Conservation (phyloP, 331 rosid species). For the Pyrus hybrid region DNA sequence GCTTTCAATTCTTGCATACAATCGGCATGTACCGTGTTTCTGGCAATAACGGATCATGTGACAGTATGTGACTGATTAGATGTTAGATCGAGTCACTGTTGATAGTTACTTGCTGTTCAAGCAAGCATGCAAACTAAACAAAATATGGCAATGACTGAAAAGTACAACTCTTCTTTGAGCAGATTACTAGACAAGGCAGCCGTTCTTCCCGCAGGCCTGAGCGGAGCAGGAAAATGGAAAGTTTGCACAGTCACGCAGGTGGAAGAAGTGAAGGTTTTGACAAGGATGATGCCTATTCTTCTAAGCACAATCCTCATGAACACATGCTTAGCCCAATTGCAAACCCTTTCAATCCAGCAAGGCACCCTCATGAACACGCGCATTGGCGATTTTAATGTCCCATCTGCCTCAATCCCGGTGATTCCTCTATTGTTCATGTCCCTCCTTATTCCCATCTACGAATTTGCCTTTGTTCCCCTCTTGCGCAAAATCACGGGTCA, state of each 20-base stretch:
- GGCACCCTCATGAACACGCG: constrained; percentile 37
- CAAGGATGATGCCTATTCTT: constrained; percentile 38
- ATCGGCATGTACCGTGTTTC: no score
- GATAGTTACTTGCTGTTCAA: background rate
- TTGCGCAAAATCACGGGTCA: constrained; percentile 31
- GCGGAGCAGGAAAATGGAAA: constrained; percentile 26
- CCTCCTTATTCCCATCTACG: constrained; percentile 43
- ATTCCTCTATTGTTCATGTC: constrained; percentile 54
- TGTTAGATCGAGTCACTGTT: background rate
- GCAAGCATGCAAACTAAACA: background rate
- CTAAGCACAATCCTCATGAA: constrained; percentile 47
- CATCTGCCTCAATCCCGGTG: constrained; percentile 44
- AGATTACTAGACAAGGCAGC: constrained; percentile 58
- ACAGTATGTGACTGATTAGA: no score
- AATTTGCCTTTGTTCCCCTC: constrained; percentile 31
- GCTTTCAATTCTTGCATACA: no score
- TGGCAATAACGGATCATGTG: no score
- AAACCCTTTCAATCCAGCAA: constrained; percentile 45
- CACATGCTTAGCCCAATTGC: constrained; percentile 47
- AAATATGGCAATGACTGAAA: background rate
- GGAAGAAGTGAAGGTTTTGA: constrained; percentile 51
- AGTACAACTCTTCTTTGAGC: background rate
- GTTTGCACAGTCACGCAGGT: constrained; percentile 49
- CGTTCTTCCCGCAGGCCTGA: constrained; percentile 13
- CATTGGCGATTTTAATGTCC: constrained; percentile 17